These are phyloP conservation scores for Chlorella sp. DNA, from an alignment of 139 green algal species.

Conservation along the genomic window DNA sequence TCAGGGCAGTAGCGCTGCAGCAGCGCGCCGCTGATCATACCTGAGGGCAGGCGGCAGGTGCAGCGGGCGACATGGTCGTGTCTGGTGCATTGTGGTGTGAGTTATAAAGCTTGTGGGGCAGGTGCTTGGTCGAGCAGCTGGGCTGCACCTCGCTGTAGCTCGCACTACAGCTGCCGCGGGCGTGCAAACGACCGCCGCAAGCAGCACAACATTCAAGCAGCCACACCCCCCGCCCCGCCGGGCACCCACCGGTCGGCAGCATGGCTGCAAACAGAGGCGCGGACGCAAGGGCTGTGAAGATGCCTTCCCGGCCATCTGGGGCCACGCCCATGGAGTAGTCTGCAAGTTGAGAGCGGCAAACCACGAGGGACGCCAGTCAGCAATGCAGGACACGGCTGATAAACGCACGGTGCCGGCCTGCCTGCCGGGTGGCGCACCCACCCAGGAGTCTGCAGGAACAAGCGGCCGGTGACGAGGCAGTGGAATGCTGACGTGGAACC, in stretches of 20 bases:
- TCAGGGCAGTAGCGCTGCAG: conserved; percentile 53
- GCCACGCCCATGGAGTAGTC: conserved; percentile 67
- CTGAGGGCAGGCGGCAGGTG: not conserved
- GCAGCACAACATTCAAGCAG: not conserved
- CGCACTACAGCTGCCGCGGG: not conserved
- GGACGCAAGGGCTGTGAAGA: conserved; percentile 55
- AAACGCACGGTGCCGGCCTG: too few species aligned
- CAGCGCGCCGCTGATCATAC: conserved; percentile 51
- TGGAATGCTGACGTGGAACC: too few species aligned
- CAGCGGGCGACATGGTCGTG: too few species aligned
- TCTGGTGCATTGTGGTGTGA: not conserved
- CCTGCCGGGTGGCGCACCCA: too few species aligned
- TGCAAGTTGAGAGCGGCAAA: too few species aligned
- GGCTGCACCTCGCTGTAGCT: not conserved
- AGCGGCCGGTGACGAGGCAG: too few species aligned
- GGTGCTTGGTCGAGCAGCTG: not conserved
- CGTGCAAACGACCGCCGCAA: not conserved
- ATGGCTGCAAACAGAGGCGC: conserved; percentile 65
- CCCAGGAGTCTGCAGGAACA: too few species aligned
- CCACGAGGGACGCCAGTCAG: too few species aligned
- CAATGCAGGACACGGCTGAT: too few species aligned
- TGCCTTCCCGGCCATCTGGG: conserved; percentile 56
- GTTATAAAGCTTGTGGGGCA: not conserved
- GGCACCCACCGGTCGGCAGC: conserved; percentile 49
- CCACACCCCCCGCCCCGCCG: not conserved